phyloP scores from a whole-genome alignment of 2,329 filamentous ascomycete species.

The Aspergillus hortae region DNA sequence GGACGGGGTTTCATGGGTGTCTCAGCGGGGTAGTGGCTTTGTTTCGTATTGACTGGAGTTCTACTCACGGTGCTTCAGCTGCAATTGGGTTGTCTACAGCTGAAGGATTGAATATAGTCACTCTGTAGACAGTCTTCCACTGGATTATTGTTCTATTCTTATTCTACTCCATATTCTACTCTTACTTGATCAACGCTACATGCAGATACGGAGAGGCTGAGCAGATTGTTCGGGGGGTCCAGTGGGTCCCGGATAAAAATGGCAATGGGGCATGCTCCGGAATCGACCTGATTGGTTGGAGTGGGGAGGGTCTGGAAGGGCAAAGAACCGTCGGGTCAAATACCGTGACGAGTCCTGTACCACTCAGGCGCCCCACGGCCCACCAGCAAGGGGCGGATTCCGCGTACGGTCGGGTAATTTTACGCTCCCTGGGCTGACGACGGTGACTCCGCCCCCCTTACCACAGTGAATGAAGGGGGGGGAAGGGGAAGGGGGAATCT shows the following conservation, averaged over 20 bases:
- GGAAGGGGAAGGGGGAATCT: slow-evolving; percentile 15
- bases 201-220: too few relatives aligned
- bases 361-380: slow-evolving; percentile 4
- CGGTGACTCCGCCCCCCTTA: slow-evolving; percentile 19
- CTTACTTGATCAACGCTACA: too few relatives aligned
- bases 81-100: too few relatives aligned
- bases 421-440: slow-evolving; percentile 16
- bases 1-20: too few relatives aligned
- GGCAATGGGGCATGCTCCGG: background rate
- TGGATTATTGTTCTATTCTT: too few relatives aligned
- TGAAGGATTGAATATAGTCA: too few relatives aligned
- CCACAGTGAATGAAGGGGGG: slow-evolving; percentile 4
- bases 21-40: too few relatives aligned
- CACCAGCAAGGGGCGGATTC: background rate
- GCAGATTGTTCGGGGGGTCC: too few relatives aligned
- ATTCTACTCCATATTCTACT: too few relatives aligned
- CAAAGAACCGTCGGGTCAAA: background rate
- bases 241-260: background rate
- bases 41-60: too few relatives aligned
- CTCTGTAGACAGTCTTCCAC: too few relatives aligned
- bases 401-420: slow-evolving; percentile 8
- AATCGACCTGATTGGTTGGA: background rate
- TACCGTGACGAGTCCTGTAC: background rate
- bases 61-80: too few relatives aligned
- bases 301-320: background rate